Conservation (phyloP, 371 early-diverging fungal genomes). For the Rhizopus arrhizus region DNA sequence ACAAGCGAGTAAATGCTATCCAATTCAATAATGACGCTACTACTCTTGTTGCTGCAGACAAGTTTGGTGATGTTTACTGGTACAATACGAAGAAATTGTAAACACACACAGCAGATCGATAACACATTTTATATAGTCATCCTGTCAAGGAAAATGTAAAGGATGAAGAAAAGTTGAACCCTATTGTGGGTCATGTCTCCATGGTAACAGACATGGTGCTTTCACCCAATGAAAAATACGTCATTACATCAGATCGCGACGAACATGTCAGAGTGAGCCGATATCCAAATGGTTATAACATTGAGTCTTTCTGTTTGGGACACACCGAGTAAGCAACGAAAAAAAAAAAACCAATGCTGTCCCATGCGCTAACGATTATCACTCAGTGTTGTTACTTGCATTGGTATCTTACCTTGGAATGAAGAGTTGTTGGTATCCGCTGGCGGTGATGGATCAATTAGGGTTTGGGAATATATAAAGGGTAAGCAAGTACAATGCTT, state of each 20-base stretch:
- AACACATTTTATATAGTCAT: slow-evolving; percentile 28
- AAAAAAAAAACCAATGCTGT: background rate
- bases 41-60: slow-evolving; percentile 82
- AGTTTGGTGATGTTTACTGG: slow-evolving; percentile 94
- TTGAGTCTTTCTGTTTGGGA: slow-evolving; percentile 89
- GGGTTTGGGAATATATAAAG: slow-evolving; percentile 74
- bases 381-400: slow-evolving; percentile 66
- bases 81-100: slow-evolving; percentile 29
- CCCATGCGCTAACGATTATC: background rate
- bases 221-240: slow-evolving; percentile 60
- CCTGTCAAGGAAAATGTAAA: slow-evolving; percentile 30
- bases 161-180: slow-evolving; percentile 49
- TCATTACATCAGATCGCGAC: slow-evolving; percentile 94
- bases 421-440: slow-evolving; percentile 71
- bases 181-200: slow-evolving; percentile 93
- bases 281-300: slow-evolving; percentile 88
- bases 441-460: slow-evolving; percentile 84
- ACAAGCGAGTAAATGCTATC: slow-evolving; percentile 73
- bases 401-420: slow-evolving; percentile 56
- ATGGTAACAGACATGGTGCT: slow-evolving; percentile 86
- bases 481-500: slow-evolving; percentile 48
- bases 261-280: slow-evolving; percentile 91
- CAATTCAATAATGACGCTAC: slow-evolving; percentile 63
- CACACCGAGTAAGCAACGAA: slow-evolving; percentile 73
- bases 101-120: background rate